Evolutionary conservation across 352 stramenopile species (phyloP).

Genomic region (Phytophthora fragariaefolia): DNA sequence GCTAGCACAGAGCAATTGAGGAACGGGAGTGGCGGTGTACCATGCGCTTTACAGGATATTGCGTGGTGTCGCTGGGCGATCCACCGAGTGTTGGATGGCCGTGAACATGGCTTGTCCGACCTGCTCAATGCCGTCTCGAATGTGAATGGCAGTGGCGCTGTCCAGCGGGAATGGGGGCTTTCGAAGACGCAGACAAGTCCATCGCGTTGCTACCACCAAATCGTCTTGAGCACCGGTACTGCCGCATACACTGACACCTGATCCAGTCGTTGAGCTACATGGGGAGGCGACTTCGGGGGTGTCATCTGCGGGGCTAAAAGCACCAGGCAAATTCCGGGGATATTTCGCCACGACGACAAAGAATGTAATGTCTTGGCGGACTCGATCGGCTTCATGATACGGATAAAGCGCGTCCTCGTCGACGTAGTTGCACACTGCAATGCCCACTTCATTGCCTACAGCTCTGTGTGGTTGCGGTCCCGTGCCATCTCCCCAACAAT

Average conservation of each 20-base stretch:
- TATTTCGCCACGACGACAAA: conserved; percentile 44
- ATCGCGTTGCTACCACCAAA: conserved; percentile 38
- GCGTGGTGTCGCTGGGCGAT: conserved; percentile 1
- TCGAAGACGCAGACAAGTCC: conserved; percentile 48
- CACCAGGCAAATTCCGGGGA: conserved; percentile 6
- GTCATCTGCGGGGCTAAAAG: background rate
- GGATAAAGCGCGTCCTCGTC: conserved; percentile 57
- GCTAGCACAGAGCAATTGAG: too few relatives aligned
- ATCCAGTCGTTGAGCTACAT: conserved; percentile 5
- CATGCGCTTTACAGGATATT: background rate
- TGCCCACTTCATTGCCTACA: conserved; percentile 34
- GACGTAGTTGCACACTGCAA: conserved; percentile 51
- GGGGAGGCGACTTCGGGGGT: background rate
- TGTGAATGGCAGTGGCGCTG: conserved; percentile 18
- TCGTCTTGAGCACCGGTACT: conserved; percentile 11
- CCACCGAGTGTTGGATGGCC: conserved; percentile 28
- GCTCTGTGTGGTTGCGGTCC: conserved; percentile 11
- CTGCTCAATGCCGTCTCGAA: conserved; percentile 32
- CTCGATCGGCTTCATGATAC: conserved; percentile 40
- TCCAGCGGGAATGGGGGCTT: conserved; percentile 33
- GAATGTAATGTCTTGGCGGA: conserved; percentile 58
- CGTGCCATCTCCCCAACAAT: conserved; percentile 35
- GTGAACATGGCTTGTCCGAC: conserved; percentile 36
- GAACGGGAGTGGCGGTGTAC: too few relatives aligned
- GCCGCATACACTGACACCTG: background rate